Conservation (phyloP, 306 rosid genomes). For the Vigna mungo region DNA sequence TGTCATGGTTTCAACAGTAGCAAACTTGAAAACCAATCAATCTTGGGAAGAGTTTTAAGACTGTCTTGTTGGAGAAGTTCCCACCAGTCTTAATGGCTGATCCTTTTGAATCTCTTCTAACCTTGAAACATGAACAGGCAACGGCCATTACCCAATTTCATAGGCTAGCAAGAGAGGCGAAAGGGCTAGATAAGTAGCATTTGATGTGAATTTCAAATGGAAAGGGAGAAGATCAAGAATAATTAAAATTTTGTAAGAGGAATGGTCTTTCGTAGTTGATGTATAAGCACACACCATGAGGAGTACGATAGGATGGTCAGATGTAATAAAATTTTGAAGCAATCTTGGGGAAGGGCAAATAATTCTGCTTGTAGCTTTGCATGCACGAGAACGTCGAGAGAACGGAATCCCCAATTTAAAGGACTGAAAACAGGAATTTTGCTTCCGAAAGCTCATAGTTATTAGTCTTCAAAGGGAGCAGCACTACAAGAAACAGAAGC, state of each 20-base stretch:
- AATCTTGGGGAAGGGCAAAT: neutral
- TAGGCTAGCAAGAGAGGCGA: too few relatives aligned
- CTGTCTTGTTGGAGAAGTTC: neutral
- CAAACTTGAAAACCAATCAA: neutral
- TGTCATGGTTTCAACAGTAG: neutral
- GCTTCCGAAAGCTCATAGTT: neutral
- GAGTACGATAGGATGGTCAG: neutral
- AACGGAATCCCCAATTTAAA: neutral
- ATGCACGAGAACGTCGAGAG: neutral
- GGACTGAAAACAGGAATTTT: neutral
- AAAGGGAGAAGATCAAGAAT: neutral
- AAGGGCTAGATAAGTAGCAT: neutral
- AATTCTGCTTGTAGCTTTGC: neutral
- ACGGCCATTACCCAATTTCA: too few relatives aligned
- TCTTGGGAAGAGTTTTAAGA: neutral
- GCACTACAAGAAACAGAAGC: neutral
- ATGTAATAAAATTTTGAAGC: neutral
- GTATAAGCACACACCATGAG: neutral
- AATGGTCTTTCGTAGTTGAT: neutral
- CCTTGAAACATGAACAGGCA: too few relatives aligned
- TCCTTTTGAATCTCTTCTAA: neutral
- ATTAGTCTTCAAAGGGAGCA: neutral
- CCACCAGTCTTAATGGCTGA: neutral
- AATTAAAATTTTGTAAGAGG: neutral
- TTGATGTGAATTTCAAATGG: neutral